A percentile compares a stretch with the other conserved stretches of the same genome.
These are phyloP conservation scores for Fraxinus latifolia DNA, from an alignment of 305 asterid genomes.

Conservation along the genomic window DNA sequence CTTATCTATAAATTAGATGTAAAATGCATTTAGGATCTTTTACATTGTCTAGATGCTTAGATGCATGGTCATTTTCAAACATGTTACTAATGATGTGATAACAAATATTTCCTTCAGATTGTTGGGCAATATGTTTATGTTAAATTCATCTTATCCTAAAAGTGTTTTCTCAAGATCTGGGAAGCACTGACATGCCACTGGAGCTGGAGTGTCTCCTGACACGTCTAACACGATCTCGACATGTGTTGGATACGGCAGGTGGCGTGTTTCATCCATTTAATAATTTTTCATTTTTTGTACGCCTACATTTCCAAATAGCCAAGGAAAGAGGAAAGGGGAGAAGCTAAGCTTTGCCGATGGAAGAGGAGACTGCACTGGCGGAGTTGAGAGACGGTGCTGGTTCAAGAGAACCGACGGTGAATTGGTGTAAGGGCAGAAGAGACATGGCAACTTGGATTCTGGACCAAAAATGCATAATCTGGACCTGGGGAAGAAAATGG, in stretches of 20 bases:
- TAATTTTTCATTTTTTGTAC: neutral
- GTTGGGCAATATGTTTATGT: neutral
- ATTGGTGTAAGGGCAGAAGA: neutral
- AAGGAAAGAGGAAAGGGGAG: neutral
- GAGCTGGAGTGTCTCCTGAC: neutral
- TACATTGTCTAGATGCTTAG: slow-evolving; percentile 4
- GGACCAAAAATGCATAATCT: neutral
- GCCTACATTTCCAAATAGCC: neutral
- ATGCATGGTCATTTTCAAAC: neutral
- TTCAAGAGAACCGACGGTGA: neutral
- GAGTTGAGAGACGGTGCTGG: neutral
- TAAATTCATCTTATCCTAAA: neutral
- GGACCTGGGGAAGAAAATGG: neutral
- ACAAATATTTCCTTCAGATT: neutral
- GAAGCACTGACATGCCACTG: neutral
- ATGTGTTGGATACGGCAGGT: neutral
- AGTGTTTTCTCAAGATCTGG: neutral
- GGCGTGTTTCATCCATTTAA: neutral
- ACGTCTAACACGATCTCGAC: neutral
- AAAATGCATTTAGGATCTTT: neutral
- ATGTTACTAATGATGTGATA: neutral
- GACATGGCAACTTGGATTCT: neutral
- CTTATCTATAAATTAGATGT: neutral
- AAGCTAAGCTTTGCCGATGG: neutral
- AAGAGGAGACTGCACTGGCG: neutral